Percentiles rank a stretch among this genome's conserved stretches.
These are phyloP conservation scores for Gamsiella multidivaricata DNA, from an alignment of 192 early-diverging fungal genomes.

Conservation along the genomic window DNA sequence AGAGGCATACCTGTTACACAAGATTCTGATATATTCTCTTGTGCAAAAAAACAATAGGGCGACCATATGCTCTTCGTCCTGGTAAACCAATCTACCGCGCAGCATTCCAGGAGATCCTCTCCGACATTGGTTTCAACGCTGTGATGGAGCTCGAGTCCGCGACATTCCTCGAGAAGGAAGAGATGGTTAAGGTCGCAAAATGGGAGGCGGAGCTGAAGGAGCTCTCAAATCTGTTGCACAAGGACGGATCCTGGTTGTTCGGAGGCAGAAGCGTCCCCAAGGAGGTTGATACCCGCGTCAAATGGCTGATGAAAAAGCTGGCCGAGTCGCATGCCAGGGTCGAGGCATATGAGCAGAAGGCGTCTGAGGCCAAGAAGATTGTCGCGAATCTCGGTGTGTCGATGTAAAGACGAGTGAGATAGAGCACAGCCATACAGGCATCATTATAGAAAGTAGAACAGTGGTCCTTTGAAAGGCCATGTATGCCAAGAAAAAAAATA, in stretches of 20 bases:
- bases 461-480: no score
- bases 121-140: constrained; percentile 76
- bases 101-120: constrained; percentile 80
- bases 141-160: constrained; percentile 83
- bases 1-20: no score
- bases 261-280: constrained; percentile 61
- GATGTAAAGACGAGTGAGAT: background rate
- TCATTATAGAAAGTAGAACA: no score
- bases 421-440: no score
- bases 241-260: constrained; percentile 63
- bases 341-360: constrained; percentile 60
- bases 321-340: constrained; percentile 66
- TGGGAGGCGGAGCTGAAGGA: constrained; percentile 71
- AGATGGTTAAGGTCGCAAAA: constrained; percentile 72
- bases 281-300: constrained; percentile 69
- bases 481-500: no score
- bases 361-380: constrained; percentile 33
- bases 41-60: constrained; percentile 60
- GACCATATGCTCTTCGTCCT: constrained; percentile 80
- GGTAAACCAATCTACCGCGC: constrained; percentile 86
- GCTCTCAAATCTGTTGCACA: constrained; percentile 57
- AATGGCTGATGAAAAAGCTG: constrained; percentile 67
- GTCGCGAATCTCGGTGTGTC: constrained; percentile 15
- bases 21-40: no score
- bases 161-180: constrained; percentile 66